Evolutionary conservation across 2,329 filamentous ascomycete genomes (phyloP).

Genomic region (Neoascochyta sp.): DNA sequence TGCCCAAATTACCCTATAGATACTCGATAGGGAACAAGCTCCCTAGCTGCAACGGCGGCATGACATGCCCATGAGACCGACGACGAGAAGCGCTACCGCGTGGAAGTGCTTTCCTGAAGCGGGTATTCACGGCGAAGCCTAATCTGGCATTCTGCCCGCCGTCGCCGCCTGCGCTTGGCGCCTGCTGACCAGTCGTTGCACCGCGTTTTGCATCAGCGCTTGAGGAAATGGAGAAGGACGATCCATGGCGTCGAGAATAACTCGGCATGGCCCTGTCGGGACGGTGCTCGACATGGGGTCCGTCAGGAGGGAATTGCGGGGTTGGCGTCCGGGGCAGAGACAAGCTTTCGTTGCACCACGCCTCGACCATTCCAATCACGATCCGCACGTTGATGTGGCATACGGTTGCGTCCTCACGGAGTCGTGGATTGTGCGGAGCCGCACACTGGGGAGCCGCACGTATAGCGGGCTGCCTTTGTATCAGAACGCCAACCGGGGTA

Average conservation of each 20-base stretch:
- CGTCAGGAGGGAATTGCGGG: conserved; percentile 15
- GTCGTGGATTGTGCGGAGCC: too few species aligned
- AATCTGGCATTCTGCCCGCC: conserved; percentile 20
- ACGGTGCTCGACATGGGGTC: conserved; percentile 9
- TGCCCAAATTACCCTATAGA: conserved; percentile 33
- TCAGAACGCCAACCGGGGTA: conserved; percentile 20
- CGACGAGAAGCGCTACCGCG: conserved; percentile 12
- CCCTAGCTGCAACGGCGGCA: conserved; percentile 16
- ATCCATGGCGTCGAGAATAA: conserved; percentile 17
- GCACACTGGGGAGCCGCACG: conserved; percentile 17
- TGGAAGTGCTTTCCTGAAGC: conserved; percentile 29
- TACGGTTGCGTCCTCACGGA: too few species aligned
- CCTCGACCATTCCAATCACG: conserved; percentile 7
- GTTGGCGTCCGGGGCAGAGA: conserved; percentile 14
- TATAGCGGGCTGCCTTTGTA: conserved; percentile 5
- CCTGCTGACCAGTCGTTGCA: conserved; percentile 15
- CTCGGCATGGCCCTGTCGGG: conserved; percentile 16
- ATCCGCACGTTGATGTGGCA: conserved; percentile 9
- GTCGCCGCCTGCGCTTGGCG: conserved; percentile 16
- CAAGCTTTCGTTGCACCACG: conserved; percentile 14
- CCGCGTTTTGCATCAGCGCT: conserved; percentile 10
- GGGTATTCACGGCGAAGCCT: conserved; percentile 28
- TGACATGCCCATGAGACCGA: conserved; percentile 24
- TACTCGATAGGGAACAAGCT: conserved; percentile 27
- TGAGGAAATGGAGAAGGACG: conserved; percentile 16